These are phyloP conservation scores for Backusella luteola DNA, from an alignment of 192 early-diverging fungal species.

Conservation along the genomic window DNA sequence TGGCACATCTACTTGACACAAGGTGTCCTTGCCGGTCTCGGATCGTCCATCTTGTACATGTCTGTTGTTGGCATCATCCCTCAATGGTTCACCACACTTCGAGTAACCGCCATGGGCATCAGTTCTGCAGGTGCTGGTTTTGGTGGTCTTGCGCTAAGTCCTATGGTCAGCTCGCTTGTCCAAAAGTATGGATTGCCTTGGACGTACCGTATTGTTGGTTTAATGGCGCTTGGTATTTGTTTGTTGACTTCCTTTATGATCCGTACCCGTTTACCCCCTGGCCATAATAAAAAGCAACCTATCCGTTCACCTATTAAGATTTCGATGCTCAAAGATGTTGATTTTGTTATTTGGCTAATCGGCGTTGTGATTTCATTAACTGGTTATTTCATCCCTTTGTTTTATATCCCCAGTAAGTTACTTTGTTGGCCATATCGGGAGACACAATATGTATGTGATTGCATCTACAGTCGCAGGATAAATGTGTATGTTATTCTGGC, in stretches of 20 bases:
- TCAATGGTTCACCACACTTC: constrained; percentile 57
- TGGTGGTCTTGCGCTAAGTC: constrained; percentile 50
- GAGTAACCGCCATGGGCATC: constrained; percentile 58
- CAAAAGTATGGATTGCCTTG: constrained; percentile 53
- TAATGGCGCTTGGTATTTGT: constrained; percentile 46
- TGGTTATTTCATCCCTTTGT: constrained; percentile 43
- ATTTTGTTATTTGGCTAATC: constrained; percentile 32
- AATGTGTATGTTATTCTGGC: constrained; percentile 23
- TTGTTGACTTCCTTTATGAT: constrained; percentile 19
- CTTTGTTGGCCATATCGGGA: constrained; percentile 24
- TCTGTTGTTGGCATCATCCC: constrained; percentile 27
- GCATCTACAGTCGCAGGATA: constrained; percentile 15
- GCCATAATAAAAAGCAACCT: not conserved
- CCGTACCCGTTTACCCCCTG: constrained; percentile 12
- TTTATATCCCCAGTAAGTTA: constrained; percentile 34
- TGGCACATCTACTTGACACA: constrained; percentile 62
- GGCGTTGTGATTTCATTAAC: constrained; percentile 26
- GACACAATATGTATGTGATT: constrained; percentile 26
- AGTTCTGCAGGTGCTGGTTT: constrained; percentile 64
- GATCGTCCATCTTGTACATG: constrained; percentile 32
- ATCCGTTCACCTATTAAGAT: constrained; percentile 14
- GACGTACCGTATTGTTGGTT: constrained; percentile 51
- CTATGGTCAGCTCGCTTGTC: constrained; percentile 40
- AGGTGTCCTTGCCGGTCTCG: constrained; percentile 54
- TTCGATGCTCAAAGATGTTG: constrained; percentile 24